Conservation (phyloP, 139 green algal genomes). For the Chlamydomonas schloesseri region DNA sequence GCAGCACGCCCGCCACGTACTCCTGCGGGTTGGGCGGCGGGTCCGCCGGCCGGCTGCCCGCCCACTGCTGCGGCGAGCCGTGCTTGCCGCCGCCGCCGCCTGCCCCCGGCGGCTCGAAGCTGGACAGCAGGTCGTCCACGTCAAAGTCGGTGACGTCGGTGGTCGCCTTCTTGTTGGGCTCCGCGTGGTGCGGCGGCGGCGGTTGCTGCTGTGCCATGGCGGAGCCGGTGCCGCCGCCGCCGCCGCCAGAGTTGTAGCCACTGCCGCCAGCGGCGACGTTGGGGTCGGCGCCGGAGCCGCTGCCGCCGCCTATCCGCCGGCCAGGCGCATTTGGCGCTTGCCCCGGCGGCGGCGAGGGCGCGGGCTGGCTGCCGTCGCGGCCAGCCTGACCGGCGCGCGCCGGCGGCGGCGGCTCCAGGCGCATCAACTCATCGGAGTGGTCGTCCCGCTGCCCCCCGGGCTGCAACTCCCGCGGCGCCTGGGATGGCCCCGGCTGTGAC, state of each 20-base stretch:
- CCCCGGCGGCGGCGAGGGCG: too few relatives aligned
- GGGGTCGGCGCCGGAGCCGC: too few relatives aligned
- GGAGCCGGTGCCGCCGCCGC: background rate
- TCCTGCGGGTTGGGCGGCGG: background rate
- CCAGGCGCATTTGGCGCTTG: too few relatives aligned
- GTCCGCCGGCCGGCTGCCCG: background rate
- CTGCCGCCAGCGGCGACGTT: too few relatives aligned
- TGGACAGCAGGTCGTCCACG: slow-evolving; percentile 28
- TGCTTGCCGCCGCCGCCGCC: background rate
- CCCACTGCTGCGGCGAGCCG: background rate
- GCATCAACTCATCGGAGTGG: too few relatives aligned
- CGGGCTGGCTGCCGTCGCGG: too few relatives aligned
- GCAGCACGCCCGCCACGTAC: background rate
- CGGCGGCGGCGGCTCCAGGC: too few relatives aligned
- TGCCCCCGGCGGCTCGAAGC: background rate
- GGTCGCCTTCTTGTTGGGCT: background rate
- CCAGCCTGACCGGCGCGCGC: too few relatives aligned
- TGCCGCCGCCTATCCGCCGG: too few relatives aligned
- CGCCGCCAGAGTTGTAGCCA: background rate
- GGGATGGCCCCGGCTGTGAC: background rate
- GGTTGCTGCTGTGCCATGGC: background rate
- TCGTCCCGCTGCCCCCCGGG: too few relatives aligned
- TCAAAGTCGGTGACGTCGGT: slow-evolving; percentile 12
- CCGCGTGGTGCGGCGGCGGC: background rate
- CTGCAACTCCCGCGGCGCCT: too few relatives aligned